phyloP scores from a whole-genome alignment of 805 yeast species.

The Candida easanensis region DNA sequence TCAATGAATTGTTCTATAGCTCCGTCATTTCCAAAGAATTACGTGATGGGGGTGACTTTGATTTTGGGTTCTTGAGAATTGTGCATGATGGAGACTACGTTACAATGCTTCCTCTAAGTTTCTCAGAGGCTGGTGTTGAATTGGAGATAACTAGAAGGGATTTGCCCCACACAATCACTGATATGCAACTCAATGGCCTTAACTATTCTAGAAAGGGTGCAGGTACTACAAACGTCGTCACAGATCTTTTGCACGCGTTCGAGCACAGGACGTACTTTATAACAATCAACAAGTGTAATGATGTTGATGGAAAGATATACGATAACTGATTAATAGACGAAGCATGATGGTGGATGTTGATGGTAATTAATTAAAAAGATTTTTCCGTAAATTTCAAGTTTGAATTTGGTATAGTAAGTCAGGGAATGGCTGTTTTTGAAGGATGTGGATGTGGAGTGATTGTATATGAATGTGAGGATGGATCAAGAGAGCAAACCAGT shows the following conservation, averaged over 20 bases:
- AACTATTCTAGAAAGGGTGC: neutral
- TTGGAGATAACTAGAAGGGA: conserved; percentile 34
- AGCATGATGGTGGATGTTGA: neutral
- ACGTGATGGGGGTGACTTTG: conserved; percentile 10
- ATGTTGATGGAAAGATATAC: conserved; percentile 12
- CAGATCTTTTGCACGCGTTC: conserved; percentile 30
- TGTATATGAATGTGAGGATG: neutral
- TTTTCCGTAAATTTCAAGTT: too few relatives aligned
- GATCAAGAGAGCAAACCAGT: conserved; percentile 57
- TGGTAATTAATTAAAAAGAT: too few relatives aligned
- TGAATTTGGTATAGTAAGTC: too few relatives aligned
- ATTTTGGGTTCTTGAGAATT: conserved; percentile 49
- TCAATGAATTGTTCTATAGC: conserved; percentile 48
- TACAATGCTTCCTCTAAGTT: conserved; percentile 54
- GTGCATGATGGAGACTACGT: conserved; percentile 58
- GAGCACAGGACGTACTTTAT: conserved; percentile 39
- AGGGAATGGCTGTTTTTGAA: neutral
- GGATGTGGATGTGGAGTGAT: too few relatives aligned
- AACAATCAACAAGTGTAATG: conserved; percentile 31
- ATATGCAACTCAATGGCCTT: conserved; percentile 16
- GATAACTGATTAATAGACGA: neutral
- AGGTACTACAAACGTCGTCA: neutral
- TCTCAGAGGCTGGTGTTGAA: conserved; percentile 34
- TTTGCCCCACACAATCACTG: conserved; percentile 33
- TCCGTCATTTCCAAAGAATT: conserved; percentile 26